Conservation (phyloP, 179 eudicot genomes). For the Beta corolliflora region DNA sequence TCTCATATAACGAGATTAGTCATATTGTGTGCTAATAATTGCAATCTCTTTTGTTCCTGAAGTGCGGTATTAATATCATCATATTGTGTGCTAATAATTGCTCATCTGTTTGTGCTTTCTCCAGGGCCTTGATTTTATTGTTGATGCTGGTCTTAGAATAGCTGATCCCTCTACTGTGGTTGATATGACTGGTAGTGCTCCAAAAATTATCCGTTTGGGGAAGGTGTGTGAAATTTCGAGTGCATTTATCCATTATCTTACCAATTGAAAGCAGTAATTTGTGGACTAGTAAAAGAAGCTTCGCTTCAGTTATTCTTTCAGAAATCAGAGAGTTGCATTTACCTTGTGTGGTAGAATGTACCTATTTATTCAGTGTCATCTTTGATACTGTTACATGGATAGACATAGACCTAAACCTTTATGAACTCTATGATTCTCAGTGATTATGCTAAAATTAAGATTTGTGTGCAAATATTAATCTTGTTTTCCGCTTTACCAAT, state of each 20-base stretch:
- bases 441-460: too few relatives aligned
- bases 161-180: constrained; percentile 95
- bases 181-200: constrained; percentile 73
- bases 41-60: not conserved
- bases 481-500: too few relatives aligned
- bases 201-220: constrained; percentile 66
- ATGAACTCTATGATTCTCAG: too few relatives aligned
- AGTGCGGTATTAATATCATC: not conserved
- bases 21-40: not conserved
- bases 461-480: too few relatives aligned
- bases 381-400: not conserved
- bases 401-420: too few relatives aligned
- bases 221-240: constrained; percentile 51
- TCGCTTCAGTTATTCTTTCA: not conserved
- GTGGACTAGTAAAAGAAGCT: not conserved
- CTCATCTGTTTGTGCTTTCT: constrained; percentile 11
- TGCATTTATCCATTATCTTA: not conserved
- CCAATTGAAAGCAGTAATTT: not conserved
- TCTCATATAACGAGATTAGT: not conserved
- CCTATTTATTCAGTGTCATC: not conserved
- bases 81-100: not conserved
- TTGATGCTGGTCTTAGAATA: constrained; percentile 83
- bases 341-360: not conserved
- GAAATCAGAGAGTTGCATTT: not conserved
- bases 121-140: constrained; percentile 88